These are phyloP conservation scores for Colletotrichum navitas DNA, from an alignment of 2,329 filamentous ascomycete species.

Conservation along the genomic window DNA sequence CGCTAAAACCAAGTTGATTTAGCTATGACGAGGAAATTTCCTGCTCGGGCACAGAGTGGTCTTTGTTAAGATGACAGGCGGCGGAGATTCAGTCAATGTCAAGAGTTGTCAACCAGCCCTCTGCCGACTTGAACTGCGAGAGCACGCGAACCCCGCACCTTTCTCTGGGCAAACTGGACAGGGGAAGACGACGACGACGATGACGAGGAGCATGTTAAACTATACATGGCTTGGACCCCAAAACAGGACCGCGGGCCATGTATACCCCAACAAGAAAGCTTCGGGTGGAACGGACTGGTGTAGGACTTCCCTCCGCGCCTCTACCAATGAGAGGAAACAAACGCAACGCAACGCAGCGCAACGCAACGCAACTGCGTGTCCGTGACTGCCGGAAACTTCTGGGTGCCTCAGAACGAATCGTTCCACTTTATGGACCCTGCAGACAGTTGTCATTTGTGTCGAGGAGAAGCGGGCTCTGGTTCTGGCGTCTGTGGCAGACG, in stretches of 20 bases:
- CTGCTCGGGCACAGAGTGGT: background rate
- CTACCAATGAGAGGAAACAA: conserved; percentile 11
- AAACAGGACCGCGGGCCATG: background rate
- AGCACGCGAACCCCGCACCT: conserved; percentile 22
- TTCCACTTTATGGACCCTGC: background rate
- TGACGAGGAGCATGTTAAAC: background rate
- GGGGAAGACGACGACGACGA: background rate
- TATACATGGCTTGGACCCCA: background rate
- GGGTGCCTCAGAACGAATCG: no score
- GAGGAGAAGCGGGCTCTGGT: background rate
- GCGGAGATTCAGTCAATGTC: background rate
- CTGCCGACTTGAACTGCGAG: background rate
- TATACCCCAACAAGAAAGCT: conserved; percentile 20
- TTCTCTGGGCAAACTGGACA: background rate
- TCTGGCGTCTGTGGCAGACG: background rate
- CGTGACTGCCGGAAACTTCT: conserved; percentile 10
- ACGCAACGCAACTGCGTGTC: conserved; percentile 18
- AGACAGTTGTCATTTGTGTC: background rate
- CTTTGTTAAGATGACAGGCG: background rate
- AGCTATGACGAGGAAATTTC: background rate
- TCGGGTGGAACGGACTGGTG: background rate
- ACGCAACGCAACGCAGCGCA: background rate
- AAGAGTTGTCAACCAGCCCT: background rate
- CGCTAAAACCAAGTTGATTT: background rate
- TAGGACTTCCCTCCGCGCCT: conserved; percentile 11